Evolutionary conservation across 257 asterid species (phyloP), one percentile per base, ranked within the genome.

Genomic region (Catharanthus roseus): DNA sequence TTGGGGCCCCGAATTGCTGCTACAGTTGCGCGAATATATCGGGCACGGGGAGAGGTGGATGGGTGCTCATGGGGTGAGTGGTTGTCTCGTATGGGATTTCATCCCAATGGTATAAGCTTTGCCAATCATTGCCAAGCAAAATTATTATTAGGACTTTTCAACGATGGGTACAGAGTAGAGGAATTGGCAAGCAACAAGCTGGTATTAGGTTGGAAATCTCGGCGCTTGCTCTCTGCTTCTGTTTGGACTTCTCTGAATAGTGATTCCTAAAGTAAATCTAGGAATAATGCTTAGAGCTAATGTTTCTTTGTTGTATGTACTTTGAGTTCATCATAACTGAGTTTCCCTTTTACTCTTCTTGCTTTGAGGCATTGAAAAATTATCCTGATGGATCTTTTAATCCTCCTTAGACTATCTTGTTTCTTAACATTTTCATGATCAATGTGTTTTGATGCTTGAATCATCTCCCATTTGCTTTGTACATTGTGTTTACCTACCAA

Each of bases 111-210:
- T 34, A 80, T 89, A 41, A 91, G 97, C 75, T 89, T 83, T 76
- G 88, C 92, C 0, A 89, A 85, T 82, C 92, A 85, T 67, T 89
- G 97, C 76, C 97, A 91, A 78, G 90, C 97, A 0, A 89, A 89
- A 57, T 70, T 89, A 75, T 47, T 91, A 41, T 68, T 89, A 67
- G 97, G 92, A 34, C 77, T 91, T 33, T 91, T 87, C 73, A 82
- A 85, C 69, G 97, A 91, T 79, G 97, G 97, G 69, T 91, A 91
- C 15, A 75, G 82, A 9, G 92, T 89, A 49, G 97, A 91, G 76
- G 96, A 89, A 79, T 51, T 81, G 71, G 78, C 75, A 15, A n/a
- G 15, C 24, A 89, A 91, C 78, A 87, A 87, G 69, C 72, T 91
- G 16, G 92, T 87, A 34, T 67, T 91, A 11, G 96, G 95, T 5